Base-by-base conservation (phyloP, 2,329 filamentous ascomycete species). In the Aspergillus tanneri region DNA sequence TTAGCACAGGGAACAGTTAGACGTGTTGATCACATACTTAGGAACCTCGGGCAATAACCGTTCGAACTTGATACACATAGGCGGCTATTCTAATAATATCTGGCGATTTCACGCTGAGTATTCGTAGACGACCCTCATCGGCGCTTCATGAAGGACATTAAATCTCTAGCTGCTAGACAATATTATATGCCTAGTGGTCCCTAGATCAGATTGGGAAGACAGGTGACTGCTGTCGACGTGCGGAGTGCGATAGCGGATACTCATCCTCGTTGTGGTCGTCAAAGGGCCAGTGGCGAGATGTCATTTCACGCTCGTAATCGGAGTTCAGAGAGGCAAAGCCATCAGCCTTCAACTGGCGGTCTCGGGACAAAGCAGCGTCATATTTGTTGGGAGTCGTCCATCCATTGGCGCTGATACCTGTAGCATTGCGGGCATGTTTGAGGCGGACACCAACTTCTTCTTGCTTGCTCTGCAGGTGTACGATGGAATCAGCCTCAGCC, bases 231-330 rank as follows among this genome's bases (percentile, higher is more conserved):
- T n/a, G n/a, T n/a, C n/a, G n/a, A n/a, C n/a, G n/a, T n/a, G n/a
- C n/a, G n/a, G n/a, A n/a, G 24, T 11, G 24, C 24, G 11, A 25
- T 25, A 11, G 24, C 6, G 24, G 24, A 25, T 46, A 23, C 42
- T 59, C 55, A 52, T 52, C 43, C 19, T 50, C 48, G 2, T 50
- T 23, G 11, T 50, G 43, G 23, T 52, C 51, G 46, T 54, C 53
- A 39, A 56, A 57, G 10, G 53, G 50, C 53, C 50, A 54, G 22
- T 56, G 50, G 18, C 25, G 23, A n/a, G 21, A 6, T 9, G 43
- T 37, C 41, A 43, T 46, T 23, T 45, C 35, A 28, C 40, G 53
- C 40, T 56, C 49, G 8, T 47, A 9, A 5, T 56, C 55, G 5
- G 51, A 45, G 34, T 49, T 43, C 11, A 46, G 28, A 4, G 21